Base-by-base conservation (phyloP, 2,329 filamentous ascomycete species). In the Ceratocystis cubensis region DNA sequence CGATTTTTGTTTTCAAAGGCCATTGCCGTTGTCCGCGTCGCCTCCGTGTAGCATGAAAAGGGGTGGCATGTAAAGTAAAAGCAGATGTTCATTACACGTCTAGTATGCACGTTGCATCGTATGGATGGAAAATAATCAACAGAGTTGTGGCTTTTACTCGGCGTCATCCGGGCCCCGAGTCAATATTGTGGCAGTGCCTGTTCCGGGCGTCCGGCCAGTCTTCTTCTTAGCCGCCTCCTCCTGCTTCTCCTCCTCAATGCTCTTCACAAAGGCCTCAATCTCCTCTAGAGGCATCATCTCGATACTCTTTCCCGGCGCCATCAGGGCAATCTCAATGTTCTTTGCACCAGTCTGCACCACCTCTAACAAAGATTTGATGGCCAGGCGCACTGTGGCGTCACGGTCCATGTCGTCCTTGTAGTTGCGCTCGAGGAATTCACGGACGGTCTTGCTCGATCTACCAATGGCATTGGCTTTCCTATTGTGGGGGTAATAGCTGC, bases 391-490 rank as follows among this genome's bases (percentile, higher is more conserved):
- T 53, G 95, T 97, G 72, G 91, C 88, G 79, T 96, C 91, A 70
- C 92, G 86, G 76, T 96, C 89, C 92, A 99, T 96, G 70, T 90
- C 89, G 73, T 95, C 91, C 82, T 96, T 96, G 84, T 99, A 96
- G 80, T 99, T 96, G 75, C 95, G 88, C 80, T 99, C 94, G 71
- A 99, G 85, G 78, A 99, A 99, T 76, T 99, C 94, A 73, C 94
- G 89, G 67, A 99, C 94, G 8, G 94, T 99, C 84, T 99, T 99
- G 84, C 91, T 96, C 65, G 93, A 97, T 74, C 94, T 88, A 67
- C 94, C 94, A 74, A 99, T 99, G 67, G 94, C 94, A 75, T 99
- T 99, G 73, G 94, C 95, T 83, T 99, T 97, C 94, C 94, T 97
- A 71, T 70, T 56, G 20, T n/a, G 30, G 30, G 20, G 20, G 5